Base-by-base conservation (phyloP, 441 rosid genomes). In the Brassica balearica region DNA sequence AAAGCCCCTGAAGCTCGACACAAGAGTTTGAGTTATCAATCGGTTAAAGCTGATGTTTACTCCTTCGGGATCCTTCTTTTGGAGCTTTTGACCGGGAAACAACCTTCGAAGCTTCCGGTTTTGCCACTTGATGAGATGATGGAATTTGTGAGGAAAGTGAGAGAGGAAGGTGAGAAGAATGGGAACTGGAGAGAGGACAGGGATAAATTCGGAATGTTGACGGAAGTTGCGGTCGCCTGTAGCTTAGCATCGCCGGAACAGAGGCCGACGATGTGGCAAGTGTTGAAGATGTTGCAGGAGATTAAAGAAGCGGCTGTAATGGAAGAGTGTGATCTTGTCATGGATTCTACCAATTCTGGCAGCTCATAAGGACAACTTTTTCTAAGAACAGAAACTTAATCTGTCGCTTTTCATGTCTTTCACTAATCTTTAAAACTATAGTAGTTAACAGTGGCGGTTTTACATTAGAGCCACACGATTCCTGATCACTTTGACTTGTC, bases 241-340 rank as follows among this genome's bases (percentile, higher is more conserved):
- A 83, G 88, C 68, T 82, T 74, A 85, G 83, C 77, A 15, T 90
- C 96, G 22, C 90, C 94, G 1, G 97, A 95, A 55, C 97, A 91
- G 78, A 84, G 99, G 75, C 97, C 99, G 0, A 90, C 95, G 0
- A 91, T 91, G 99, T 91, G 97, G 97, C 97, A 90, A 77, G 96
- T 93, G 7, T 72, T 92, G 84, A 91, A 91, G 89, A 89, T 90
- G 98, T 77, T 93, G 69, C 98, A 91, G 59, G 93, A 90, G 86
- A 89, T 95, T 73, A 95, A 93, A 81, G 97, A 90, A 65, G 89
- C 80, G 5, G 91, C 81, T 53, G 60, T 82, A 41, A 84, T 72
- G 77, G 95, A 91, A 61, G 90, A 86, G 58, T 68, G 81, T 72
- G 81, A 81, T 62, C 77, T 80, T 46, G 77, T 71, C 8, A 60